Percentiles rank a stretch among this genome's conserved stretches.
phyloP scores from a whole-genome alignment of 73 alveolate species.

The Urostyla sp. region DNA sequence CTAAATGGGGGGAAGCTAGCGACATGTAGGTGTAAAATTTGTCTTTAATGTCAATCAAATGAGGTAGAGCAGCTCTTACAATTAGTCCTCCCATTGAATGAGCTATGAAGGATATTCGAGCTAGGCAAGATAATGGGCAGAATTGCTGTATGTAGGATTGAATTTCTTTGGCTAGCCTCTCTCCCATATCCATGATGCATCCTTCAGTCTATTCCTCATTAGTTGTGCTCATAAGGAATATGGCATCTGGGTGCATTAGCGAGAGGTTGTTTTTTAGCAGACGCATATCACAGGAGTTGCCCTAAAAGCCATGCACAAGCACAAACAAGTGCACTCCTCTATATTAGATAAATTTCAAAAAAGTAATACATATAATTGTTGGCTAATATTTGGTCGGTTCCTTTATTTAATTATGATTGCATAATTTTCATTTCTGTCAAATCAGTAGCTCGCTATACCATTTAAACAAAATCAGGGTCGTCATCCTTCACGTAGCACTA shows the following conservation, averaged over 20 bases:
- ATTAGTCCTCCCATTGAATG: conserved; percentile 98
- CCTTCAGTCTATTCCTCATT: conserved; percentile 98
- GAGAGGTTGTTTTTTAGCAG: conserved; percentile 96
- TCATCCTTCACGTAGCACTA: conserved; percentile 79
- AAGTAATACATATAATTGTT: neutral
- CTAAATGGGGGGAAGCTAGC: conserved; percentile 98
- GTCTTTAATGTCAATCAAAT: conserved; percentile 88
- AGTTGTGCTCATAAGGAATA: conserved; percentile 89
- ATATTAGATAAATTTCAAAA: neutral
- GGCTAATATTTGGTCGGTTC: neutral
- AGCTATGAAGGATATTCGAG: conserved; percentile 96
- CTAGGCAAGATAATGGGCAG: conserved; percentile 75
- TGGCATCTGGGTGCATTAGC: conserved; percentile 95
- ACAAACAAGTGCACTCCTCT: conserved; percentile 95
- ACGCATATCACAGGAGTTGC: conserved; percentile 98
- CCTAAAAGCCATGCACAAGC: conserved; percentile 99
- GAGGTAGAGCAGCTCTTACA: conserved; percentile 95
- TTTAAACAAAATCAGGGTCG: conserved; percentile 8
- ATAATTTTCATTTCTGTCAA: conserved; percentile 47
- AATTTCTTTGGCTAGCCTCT: conserved; percentile 95
- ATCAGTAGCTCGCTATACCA: conserved; percentile 12
- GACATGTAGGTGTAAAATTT: conserved; percentile 95
- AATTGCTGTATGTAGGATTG: conserved; percentile 78
- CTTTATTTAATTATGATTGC: neutral
- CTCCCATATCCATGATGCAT: conserved; percentile 98